phyloP scores from a whole-genome alignment of 139 green algal species.

The Volvox africanus region DNA sequence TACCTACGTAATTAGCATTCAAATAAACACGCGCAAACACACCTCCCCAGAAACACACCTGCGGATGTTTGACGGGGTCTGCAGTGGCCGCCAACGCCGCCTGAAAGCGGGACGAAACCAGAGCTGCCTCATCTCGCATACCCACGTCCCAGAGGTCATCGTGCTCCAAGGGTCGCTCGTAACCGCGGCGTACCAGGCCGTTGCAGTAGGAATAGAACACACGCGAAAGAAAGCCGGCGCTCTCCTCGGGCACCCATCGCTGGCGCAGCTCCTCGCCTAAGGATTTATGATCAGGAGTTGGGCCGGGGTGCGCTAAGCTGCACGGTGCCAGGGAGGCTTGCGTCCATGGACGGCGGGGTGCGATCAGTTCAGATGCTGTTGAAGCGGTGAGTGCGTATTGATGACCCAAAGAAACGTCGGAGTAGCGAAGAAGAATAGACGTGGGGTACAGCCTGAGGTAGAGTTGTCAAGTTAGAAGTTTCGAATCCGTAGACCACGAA shows the following conservation, averaged over 20 bases:
- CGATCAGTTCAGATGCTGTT: too few relatives aligned
- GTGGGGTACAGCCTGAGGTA: too few relatives aligned
- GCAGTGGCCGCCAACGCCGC: conserved; percentile 59
- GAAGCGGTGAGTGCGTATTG: too few relatives aligned
- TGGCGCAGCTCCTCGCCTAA: background rate
- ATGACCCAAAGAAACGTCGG: too few relatives aligned
- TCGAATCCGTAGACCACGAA: too few relatives aligned
- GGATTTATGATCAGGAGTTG: too few relatives aligned
- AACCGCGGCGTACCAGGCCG: conserved; percentile 71
- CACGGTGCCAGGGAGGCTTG: too few relatives aligned
- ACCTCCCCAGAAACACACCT: conserved; percentile 46
- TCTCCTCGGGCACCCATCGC: conserved; percentile 76
- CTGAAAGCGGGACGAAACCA: conserved; percentile 66
- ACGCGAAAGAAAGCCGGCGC: conserved; percentile 63
- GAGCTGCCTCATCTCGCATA: conserved; percentile 62
- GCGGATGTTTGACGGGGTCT: conserved; percentile 41
- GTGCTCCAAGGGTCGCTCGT: conserved; percentile 78
- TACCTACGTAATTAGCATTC: too few relatives aligned
- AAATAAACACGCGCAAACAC: background rate
- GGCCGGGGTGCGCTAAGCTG: too few relatives aligned
- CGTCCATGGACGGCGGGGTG: too few relatives aligned
- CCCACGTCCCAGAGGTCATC: conserved; percentile 87
- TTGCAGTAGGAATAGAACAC: conserved; percentile 80
- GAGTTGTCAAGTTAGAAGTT: too few relatives aligned
- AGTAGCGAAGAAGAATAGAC: too few relatives aligned